Evolutionary conservation across 345 rosid genomes (phyloP), one percentile per base, ranked within the genome.

Genomic region (Pugionium dolabratum): DNA sequence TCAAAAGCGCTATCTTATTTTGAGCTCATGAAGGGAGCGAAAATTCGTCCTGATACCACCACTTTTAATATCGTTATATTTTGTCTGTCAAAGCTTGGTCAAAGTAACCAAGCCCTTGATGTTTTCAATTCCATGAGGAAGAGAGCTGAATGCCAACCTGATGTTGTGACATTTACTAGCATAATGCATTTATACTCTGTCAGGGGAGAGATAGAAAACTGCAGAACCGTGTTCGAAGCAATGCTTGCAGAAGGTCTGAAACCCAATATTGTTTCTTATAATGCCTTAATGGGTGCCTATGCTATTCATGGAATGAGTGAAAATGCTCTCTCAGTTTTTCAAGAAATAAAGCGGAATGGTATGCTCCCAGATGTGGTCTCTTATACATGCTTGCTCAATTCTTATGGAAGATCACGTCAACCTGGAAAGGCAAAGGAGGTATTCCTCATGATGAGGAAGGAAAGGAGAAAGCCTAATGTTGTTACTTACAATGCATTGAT

Each of bases 241-340:
- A 89, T 92, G 86, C 78, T 89, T 72, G 93, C 93, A 43, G 95
- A 92, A 79, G 98, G 98, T 68, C 50, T 87, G 55, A 87, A 75
- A 53, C 96, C 98, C 54, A 92, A 87, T 60, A 62, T 87, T 52
- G 86, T 92, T 59, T 77, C 96, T 1, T 92, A 83, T 71, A 89
- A 92, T 68, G 76, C 95, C 41, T 80, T 92, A 7, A 68, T 89
- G 66, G 93, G 87, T 70, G 96, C 90, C 66, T 92, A 84, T 79
- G 95, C 98, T 66, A 81, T 85, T 46, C 86, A 77, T 71, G 96
- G 96, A 60, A 86, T 87, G 96, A 82, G 86, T 72, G 61, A 79
- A 41, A 91, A 87, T 65, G 95, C 98, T 74, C 76, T 76, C 41
- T 82, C 86, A 31, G 86, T 82, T 71, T 89, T 89, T 70, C 69